Conservation (phyloP, 768 basidiomycete species). For the Tubosaeta sp. region DNA sequence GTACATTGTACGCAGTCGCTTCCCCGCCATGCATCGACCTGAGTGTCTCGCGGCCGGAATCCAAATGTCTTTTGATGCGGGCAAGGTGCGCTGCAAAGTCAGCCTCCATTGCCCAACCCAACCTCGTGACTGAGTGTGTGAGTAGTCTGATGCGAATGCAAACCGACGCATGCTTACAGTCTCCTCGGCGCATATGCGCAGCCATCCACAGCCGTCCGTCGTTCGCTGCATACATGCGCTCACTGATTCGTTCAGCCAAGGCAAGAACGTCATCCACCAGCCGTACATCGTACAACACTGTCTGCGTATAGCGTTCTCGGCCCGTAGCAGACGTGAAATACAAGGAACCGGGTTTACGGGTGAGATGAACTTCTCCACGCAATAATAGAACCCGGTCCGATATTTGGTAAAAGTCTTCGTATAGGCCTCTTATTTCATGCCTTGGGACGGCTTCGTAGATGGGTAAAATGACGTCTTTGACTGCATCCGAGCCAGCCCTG, state of each 20-base stretch:
- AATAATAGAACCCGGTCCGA: constrained; percentile 36
- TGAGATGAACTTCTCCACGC: constrained; percentile 35
- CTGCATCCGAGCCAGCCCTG: constrained; percentile 36
- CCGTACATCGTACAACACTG: constrained; percentile 30
- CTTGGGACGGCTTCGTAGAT: constrained; percentile 32
- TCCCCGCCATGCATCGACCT: constrained; percentile 18
- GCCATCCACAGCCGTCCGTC: constrained; percentile 40
- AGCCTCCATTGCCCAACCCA: constrained; percentile 34
- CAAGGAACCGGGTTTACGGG: constrained; percentile 37
- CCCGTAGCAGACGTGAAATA: constrained; percentile 31
- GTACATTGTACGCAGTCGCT: constrained; percentile 18
- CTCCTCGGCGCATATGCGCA: constrained; percentile 43
- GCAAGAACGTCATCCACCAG: constrained; percentile 22
- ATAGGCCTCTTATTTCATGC: constrained; percentile 32
- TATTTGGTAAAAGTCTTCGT: constrained; percentile 36
- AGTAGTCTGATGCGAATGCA: background rate
- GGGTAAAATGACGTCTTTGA: constrained; percentile 37
- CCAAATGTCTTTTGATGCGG: constrained; percentile 24
- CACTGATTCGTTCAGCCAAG: constrained; percentile 28
- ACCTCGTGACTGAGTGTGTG: constrained; percentile 20
- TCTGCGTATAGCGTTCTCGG: constrained; percentile 24
- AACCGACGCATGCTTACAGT: constrained; percentile 29
- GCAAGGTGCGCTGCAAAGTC: constrained; percentile 31
- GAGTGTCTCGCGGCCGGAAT: constrained; percentile 1
- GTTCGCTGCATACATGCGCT: constrained; percentile 28